phyloP scores from a whole-genome alignment of 371 early-diverging fungal genomes.

The Entomophthora muscae region DNA sequence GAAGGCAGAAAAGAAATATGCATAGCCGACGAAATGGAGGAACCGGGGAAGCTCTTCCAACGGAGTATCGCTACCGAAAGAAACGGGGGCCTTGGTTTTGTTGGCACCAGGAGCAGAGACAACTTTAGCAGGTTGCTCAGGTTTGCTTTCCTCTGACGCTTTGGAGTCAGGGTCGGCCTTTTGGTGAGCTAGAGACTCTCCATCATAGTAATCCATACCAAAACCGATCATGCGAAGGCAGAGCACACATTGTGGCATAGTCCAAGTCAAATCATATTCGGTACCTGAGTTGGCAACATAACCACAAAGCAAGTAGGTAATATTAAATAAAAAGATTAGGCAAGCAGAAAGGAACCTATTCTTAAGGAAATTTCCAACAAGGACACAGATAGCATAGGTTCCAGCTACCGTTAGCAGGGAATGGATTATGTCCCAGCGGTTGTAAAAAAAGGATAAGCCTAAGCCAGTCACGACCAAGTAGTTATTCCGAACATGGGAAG shows the following conservation, averaged over 20 bases:
- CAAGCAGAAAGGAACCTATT: constrained; percentile 15
- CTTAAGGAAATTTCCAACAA: constrained; percentile 12
- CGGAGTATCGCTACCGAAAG: constrained; percentile 10
- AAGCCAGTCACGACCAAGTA: constrained; percentile 25
- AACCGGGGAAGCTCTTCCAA: constrained; percentile 25
- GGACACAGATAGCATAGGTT: constrained; percentile 26
- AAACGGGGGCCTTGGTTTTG: constrained; percentile 3
- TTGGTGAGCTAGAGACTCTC: background rate
- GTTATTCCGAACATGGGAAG: background rate
- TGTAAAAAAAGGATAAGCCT: constrained; percentile 32
- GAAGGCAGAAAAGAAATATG: constrained; percentile 41
- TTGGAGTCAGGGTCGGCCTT: background rate
- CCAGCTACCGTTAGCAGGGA: constrained; percentile 29
- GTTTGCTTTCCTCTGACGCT: background rate
- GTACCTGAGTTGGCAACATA: constrained; percentile 33
- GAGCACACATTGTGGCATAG: constrained; percentile 53
- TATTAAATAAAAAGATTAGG: constrained; percentile 34
- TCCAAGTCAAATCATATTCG: constrained; percentile 47
- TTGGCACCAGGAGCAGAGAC: background rate
- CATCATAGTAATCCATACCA: constrained; percentile 12
- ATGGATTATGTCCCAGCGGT: constrained; percentile 33
- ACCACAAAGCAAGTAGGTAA: constrained; percentile 30
- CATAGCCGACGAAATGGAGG: constrained; percentile 30
- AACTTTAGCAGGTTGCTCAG: background rate
- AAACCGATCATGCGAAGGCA: constrained; percentile 54